These are phyloP conservation scores for Termitomyces sp. DNA, from an alignment of 768 basidiomycete genomes.

Conservation along the genomic window DNA sequence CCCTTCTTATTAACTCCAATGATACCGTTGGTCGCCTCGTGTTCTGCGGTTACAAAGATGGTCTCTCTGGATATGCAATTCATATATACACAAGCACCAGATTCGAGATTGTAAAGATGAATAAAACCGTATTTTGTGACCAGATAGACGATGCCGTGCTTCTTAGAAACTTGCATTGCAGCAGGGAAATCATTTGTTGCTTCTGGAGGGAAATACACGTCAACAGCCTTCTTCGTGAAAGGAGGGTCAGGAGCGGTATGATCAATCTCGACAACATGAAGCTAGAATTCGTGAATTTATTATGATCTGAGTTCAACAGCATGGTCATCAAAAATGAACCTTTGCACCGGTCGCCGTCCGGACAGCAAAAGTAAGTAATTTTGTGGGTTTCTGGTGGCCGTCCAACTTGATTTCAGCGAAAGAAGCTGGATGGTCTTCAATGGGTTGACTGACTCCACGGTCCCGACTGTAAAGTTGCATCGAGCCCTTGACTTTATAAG, in stretches of 20 bases:
- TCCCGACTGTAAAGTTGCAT: slow-evolving; percentile 97
- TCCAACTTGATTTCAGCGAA: slow-evolving; percentile 93
- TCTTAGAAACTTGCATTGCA: slow-evolving; percentile 97
- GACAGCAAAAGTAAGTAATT: slow-evolving; percentile 93
- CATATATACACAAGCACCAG: slow-evolving; percentile 98
- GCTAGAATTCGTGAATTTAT: slow-evolving; percentile 41
- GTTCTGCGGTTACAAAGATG: slow-evolving; percentile 97
- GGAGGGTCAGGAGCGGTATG: slow-evolving; percentile 89
- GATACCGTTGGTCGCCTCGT: slow-evolving; percentile 91
- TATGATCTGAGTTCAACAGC: neutral
- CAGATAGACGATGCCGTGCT: slow-evolving; percentile 95
- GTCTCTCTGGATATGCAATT: slow-evolving; percentile 99
- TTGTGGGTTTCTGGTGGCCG: slow-evolving; percentile 79
- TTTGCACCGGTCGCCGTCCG: slow-evolving; percentile 97
- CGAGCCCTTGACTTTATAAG: slow-evolving; percentile 97
- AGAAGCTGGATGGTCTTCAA: slow-evolving; percentile 97
- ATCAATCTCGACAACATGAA: slow-evolving; percentile 98
- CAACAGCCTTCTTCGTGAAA: slow-evolving; percentile 96
- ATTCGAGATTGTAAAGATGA: slow-evolving; percentile 96
- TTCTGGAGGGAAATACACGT: slow-evolving; percentile 98
- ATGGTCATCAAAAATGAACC: slow-evolving; percentile 38
- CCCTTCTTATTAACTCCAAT: slow-evolving; percentile 99
- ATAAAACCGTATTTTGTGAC: slow-evolving; percentile 99
- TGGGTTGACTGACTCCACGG: slow-evolving; percentile 92
- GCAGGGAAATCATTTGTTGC: slow-evolving; percentile 99